Percentiles rank a stretch among this genome's conserved stretches.
Evolutionary conservation across 257 asterid species (phyloP).

Genomic region (Petunia secreta): DNA sequence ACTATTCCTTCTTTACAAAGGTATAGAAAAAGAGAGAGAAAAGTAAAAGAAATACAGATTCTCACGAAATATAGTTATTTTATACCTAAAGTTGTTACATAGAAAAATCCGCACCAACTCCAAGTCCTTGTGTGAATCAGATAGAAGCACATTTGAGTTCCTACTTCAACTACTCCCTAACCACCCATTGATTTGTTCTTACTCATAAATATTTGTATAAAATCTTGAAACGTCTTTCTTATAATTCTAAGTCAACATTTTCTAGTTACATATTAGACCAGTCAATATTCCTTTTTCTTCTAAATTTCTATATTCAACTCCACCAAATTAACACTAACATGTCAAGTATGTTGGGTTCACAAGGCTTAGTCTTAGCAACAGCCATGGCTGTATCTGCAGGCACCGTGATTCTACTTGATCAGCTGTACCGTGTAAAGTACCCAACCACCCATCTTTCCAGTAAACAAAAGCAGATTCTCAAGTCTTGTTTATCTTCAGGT

Average conservation of each 20-base stretch:
- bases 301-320: neutral
- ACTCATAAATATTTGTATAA: no score
- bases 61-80: neutral
- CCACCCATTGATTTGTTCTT: conserved; percentile 16
- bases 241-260: no score
- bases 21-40: neutral
- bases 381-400: conserved; percentile 96
- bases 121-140: neutral
- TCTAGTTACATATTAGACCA: no score
- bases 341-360: conserved; percentile 63
- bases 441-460: conserved; percentile 9
- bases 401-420: conserved; percentile 63
- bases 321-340: neutral
- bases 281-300: neutral
- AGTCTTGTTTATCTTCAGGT: conserved; percentile 79
- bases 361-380: conserved; percentile 75
- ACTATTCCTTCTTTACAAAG: neutral
- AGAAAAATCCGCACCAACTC: conserved; percentile 6
- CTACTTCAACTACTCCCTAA: neutral
- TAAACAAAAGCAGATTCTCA: conserved; percentile 34
- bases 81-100: conserved; percentile 16
- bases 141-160: neutral
- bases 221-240: no score
- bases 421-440: conserved; percentile 48
- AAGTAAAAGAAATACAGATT: neutral